phyloP scores from a whole-genome alignment of 768 basidiomycete species.

The Cubamyces sp. region DNA sequence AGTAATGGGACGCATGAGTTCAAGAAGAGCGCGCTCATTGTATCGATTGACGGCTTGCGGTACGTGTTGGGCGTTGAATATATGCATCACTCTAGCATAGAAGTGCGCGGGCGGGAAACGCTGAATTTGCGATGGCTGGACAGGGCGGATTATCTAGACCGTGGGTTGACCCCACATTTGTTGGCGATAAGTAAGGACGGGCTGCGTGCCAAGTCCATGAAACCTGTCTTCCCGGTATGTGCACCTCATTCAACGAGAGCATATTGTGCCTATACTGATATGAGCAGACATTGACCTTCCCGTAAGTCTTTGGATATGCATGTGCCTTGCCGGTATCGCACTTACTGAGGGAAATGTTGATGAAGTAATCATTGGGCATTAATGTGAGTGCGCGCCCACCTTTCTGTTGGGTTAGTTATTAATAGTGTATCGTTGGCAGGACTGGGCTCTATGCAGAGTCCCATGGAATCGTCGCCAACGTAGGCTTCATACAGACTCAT shows the following conservation, averaged over 20 bases:
- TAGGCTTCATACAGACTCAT: constrained; percentile 38
- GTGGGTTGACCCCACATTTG: constrained; percentile 83
- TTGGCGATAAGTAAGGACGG: constrained; percentile 81
- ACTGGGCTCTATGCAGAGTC: constrained; percentile 90
- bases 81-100: too few species aligned
- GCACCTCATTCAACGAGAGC: background rate
- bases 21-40: constrained; percentile 78
- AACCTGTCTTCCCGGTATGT: constrained; percentile 84
- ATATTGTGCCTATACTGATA: background rate
- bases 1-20: constrained; percentile 87
- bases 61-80: constrained; percentile 31
- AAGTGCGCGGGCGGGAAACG: background rate
- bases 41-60: constrained; percentile 89
- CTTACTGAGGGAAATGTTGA: background rate
- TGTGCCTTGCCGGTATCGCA: background rate
- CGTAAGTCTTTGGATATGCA: constrained; percentile 52
- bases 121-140: background rate
- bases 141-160: constrained; percentile 87
- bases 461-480: constrained; percentile 91
- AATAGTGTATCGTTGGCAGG: constrained; percentile 43
- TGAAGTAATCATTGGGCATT: constrained; percentile 87
- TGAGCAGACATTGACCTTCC: constrained; percentile 81
- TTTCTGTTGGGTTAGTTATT: background rate
- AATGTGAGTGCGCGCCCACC: constrained; percentile 54
- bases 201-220: constrained; percentile 85